Evolutionary conservation across 2,329 filamentous ascomycete species (phyloP), one percentile per base, ranked within the genome.

Genomic region (Metarhizium brunneum): DNA sequence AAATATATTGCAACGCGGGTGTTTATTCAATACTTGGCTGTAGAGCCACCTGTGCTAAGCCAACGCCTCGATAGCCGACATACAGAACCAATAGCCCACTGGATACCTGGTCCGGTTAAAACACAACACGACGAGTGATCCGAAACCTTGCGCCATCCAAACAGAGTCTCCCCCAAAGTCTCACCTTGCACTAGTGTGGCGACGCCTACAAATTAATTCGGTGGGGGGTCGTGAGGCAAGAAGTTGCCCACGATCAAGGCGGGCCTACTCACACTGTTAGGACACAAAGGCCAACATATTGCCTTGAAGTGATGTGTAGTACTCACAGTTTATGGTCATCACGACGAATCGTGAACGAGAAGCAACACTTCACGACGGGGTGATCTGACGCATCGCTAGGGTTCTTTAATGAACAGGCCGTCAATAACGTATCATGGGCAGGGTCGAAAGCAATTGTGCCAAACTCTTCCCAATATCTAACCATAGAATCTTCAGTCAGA

Each of bases 391-490:
- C 81, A 52, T 84, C 78, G 60, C 84, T 82, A 3, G 89, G 92
- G 62, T 85, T 92, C 71, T 96, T 96, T 59, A 99, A 74, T 11
- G 89, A 87, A 68, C 94, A 99, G 61, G 89, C 92, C 25, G 94
- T 99, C 62, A 99, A 77, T 65, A 99, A 90, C 25, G 92, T 95
- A 69, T 99, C 96, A 68, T 97, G 94, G 10, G 84, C 86, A 56
- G 87, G 84, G 67, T 99, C 94, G 71, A 99, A 99, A 10, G 94
- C 95, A 64, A 99, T 97, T 5, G 91, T 92, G 52, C 92, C 92
- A 66, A 99, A 99, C 66, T 99, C 96, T 72, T 99, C 94, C 94
- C 94, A 99, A 66, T 99, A 99, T 64, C 90, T 89, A 54, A 97
- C 94, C 58, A 96, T 83, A 45, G 92, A 95, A 59, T 95, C 90